Evolutionary conservation across 2,329 filamentous ascomycete species (phyloP), one percentile per base, ranked within the genome.

Genomic region (Calonectria fujianensis): DNA sequence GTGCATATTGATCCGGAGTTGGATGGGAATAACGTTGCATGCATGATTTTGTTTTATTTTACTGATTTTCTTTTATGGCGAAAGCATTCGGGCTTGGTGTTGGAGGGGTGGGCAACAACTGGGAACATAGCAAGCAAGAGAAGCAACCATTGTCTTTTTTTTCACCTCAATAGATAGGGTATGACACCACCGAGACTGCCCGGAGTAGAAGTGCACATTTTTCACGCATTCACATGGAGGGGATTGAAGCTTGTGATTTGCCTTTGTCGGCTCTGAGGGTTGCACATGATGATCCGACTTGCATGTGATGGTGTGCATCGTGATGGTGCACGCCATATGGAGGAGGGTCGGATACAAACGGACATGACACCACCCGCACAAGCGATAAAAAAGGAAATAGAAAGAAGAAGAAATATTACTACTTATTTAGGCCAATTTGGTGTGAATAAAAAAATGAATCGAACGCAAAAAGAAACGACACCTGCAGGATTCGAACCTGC

Each of bases 1-100:
- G 61, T 51, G 70, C 70, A 68, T 67, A 57, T 27, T 32, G 27
- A 35, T 61, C 54, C 67, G 70, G 64, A 63, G 70, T 72, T 72
- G 70, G 64, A 68, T 67, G 41, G 70, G 70, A 63, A 61, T 63
- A 61, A 68, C 45, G 64, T 54, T 68, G 64, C 70, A 65, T 65
- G 61, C 41, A 72, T 72, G 37, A 31, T 16, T 52, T 31, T 52
- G 18, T 52, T 18, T 18, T 8, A 7, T 20, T 41, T 7, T 3
- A 16, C 14, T 50, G 32, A 16, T 61, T 27, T 18, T 61, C 24
- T 61, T 39, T 41, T 39, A 68, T 37, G 64, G 70, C 70, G 64
- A 64, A 68, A 32, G 64, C 70, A 72, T 68, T 61, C n/a, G 57
- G 64, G 70, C 52, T 52, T 64, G 65, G 70, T 68, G 37, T 71